Evolutionary conservation across 257 asterid species (phyloP).

Genomic region (Avicennia marina): DNA sequence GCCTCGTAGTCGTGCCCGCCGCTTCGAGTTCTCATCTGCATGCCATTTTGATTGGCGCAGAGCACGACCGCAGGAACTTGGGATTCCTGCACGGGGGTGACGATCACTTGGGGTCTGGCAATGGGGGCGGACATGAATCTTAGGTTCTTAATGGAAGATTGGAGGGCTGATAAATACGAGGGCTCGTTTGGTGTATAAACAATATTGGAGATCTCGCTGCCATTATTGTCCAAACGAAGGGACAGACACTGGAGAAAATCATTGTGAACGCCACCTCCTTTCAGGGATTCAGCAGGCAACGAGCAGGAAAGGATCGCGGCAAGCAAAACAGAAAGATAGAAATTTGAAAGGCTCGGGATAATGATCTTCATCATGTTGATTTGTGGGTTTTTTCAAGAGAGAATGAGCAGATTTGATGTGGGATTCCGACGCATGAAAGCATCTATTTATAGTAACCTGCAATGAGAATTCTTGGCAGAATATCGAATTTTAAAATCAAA

Average conservation of each 20-base stretch:
- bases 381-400: too few relatives aligned
- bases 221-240: neutral
- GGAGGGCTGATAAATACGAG: conserved; percentile 15
- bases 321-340: too few relatives aligned
- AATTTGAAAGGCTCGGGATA: too few relatives aligned
- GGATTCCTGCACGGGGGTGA: conserved; percentile 26
- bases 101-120: conserved; percentile 23
- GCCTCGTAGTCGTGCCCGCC: conserved; percentile 44
- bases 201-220: conserved; percentile 3
- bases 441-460: too few relatives aligned
- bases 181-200: conserved; percentile 19
- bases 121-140: conserved; percentile 16
- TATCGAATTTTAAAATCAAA: too few relatives aligned
- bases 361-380: too few relatives aligned
- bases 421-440: too few relatives aligned
- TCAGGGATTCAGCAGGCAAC: too few relatives aligned
- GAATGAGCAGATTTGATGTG: too few relatives aligned
- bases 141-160: conserved; percentile 20
- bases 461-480: too few relatives aligned
- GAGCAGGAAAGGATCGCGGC: too few relatives aligned
- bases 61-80: conserved; percentile 21
- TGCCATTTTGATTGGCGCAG: conserved; percentile 22
- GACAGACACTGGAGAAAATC: conserved; percentile 24
- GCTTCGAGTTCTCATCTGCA: conserved; percentile 29
- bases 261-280: too few relatives aligned